A percentile compares a stretch with the other conserved stretches of the same genome.
Evolutionary conservation across 352 stramenopile species (phyloP).

Genomic region (Phytopythium kandeliae): DNA sequence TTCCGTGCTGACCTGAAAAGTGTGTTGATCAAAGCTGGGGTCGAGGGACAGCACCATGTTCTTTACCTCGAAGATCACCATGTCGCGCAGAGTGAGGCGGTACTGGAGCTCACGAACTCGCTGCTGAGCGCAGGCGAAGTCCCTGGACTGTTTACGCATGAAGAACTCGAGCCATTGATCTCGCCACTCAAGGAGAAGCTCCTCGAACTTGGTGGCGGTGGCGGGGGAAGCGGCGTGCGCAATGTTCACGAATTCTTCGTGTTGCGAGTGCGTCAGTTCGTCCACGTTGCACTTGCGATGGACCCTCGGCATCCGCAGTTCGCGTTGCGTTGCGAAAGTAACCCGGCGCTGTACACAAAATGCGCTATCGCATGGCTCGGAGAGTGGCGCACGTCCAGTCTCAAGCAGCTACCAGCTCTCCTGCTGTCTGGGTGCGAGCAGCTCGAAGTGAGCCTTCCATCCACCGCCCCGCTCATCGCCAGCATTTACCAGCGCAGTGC

Average conservation of each 20-base stretch:
- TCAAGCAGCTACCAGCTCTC: constrained; percentile 75
- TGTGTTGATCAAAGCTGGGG: constrained; percentile 76
- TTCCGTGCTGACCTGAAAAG: constrained; percentile 90
- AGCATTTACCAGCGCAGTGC: constrained; percentile 56
- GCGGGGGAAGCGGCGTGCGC: constrained; percentile 32
- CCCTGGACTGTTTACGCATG: constrained; percentile 90
- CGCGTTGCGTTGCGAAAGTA: constrained; percentile 88
- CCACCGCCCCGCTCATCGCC: constrained; percentile 48
- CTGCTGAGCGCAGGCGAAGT: constrained; percentile 90
- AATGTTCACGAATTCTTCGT: constrained; percentile 94
- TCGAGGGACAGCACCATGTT: constrained; percentile 82
- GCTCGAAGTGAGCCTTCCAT: constrained; percentile 48
- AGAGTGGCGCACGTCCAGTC: constrained; percentile 75
- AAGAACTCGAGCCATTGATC: constrained; percentile 92
- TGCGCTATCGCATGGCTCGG: constrained; percentile 93
- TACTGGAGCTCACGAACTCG: constrained; percentile 92
- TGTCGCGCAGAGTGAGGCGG: constrained; percentile 76
- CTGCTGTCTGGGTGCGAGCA: constrained; percentile 47
- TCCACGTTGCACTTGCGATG: constrained; percentile 87
- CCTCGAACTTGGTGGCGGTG: constrained; percentile 64
- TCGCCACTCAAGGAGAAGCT: constrained; percentile 87
- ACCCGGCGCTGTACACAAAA: constrained; percentile 90
- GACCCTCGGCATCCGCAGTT: constrained; percentile 69
- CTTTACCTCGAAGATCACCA: constrained; percentile 94
- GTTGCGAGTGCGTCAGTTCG: constrained; percentile 77